Evolutionary conservation across 177 flowering plant species (phyloP).

Genomic region (Tripterygium wilfordii): DNA sequence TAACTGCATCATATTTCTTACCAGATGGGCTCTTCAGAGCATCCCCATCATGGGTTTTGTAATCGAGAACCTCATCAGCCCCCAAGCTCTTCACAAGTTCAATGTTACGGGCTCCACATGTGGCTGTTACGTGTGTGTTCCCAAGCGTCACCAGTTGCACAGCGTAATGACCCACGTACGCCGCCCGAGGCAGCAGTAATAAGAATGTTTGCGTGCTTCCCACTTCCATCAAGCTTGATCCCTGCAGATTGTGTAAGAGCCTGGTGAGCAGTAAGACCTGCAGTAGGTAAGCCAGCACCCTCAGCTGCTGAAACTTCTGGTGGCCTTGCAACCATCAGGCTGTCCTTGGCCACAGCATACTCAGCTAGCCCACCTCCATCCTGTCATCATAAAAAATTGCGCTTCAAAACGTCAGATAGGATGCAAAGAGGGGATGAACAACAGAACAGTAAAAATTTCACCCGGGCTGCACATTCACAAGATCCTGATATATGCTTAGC

Average conservation of each 20-base stretch:
- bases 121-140: constrained; percentile 72
- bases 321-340: constrained; percentile 49
- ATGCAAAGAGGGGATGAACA: no score
- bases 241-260: constrained; percentile 56
- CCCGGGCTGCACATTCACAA: no score
- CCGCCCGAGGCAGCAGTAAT: constrained; percentile 90
- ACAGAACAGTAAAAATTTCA: no score
- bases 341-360: constrained; percentile 45
- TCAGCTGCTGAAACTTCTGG: constrained; percentile 70
- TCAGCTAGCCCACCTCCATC: constrained; percentile 79
- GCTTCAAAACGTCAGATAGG: no score
- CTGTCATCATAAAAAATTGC: constrained; percentile 24
- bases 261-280: constrained; percentile 73
- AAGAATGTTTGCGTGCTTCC: constrained; percentile 42
- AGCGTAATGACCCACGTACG: constrained; percentile 85
- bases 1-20: constrained; percentile 61
- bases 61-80: constrained; percentile 86
- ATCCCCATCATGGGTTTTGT: constrained; percentile 68
- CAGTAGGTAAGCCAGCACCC: constrained; percentile 55
- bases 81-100: constrained; percentile 68
- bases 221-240: constrained; percentile 57
- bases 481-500: no score
- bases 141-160: constrained; percentile 87
- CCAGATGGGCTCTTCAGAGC: constrained; percentile 78
- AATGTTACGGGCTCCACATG: constrained; percentile 80